Conservation (phyloP, 2,329 filamentous ascomycete species). For the Eurotiales sp. region DNA sequence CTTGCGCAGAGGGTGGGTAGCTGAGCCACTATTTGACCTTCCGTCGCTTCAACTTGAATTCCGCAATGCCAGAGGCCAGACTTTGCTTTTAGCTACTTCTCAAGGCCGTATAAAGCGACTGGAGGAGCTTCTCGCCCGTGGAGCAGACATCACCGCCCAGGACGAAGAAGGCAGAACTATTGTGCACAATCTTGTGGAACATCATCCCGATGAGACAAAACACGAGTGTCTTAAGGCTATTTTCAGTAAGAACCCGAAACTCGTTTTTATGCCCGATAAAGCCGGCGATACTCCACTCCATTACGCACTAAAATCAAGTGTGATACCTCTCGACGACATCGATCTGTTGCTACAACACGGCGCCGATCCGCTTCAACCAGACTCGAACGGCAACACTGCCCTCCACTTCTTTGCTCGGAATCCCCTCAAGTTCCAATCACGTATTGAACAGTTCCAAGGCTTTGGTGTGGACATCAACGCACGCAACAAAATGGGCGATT, state of each 20-base stretch:
- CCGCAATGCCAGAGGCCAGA: constrained; percentile 7
- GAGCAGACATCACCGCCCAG: constrained; percentile 16
- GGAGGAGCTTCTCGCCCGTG: constrained; percentile 15
- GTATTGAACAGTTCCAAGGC: constrained; percentile 6
- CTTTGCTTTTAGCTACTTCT: constrained; percentile 13
- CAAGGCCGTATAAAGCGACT: constrained; percentile 1
- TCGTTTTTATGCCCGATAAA: constrained; percentile 1
- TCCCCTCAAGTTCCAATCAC: not conserved
- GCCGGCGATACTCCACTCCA: constrained; percentile 15
- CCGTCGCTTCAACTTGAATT: constrained; percentile 7
- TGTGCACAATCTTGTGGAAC: constrained; percentile 14
- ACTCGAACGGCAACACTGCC: constrained; percentile 14
- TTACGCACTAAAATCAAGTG: not conserved
- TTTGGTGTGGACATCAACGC: constrained; percentile 6
- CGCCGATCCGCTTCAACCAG: constrained; percentile 12
- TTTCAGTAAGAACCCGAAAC: not conserved
- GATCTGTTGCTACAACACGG: constrained; percentile 6
- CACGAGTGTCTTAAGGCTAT: not conserved
- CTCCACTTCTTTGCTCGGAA: constrained; percentile 4
- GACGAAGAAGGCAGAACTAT: constrained; percentile 17
- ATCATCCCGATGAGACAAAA: not conserved
- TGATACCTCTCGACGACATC: not conserved
- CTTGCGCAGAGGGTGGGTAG: not conserved
- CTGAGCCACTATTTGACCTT: not conserved
- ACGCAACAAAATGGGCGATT: constrained; percentile 6